These are phyloP conservation scores for Trichoderma harzianum DNA, from an alignment of 2,329 filamentous ascomycete species.

Conservation along the genomic window DNA sequence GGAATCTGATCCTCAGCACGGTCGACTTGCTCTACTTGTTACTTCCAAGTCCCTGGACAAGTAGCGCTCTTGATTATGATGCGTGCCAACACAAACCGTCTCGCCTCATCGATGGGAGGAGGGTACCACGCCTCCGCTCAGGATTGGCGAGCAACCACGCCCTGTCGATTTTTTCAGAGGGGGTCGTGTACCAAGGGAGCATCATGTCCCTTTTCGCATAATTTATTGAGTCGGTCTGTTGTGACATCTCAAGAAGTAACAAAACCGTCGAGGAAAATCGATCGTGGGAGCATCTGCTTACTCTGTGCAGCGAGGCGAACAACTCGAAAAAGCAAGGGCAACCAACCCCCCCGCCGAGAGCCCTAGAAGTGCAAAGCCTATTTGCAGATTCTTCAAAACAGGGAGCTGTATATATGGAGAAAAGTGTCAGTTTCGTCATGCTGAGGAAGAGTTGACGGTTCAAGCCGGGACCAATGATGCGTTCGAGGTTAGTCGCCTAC, in stretches of 20 bases:
- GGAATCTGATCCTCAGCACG: background rate
- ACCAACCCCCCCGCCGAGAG: background rate
- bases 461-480: background rate
- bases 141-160: background rate
- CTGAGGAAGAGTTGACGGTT: background rate
- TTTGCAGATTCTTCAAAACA: background rate
- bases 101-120: background rate
- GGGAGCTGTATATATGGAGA: conserved; percentile 7
- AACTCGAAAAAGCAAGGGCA: background rate
- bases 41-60: too few relatives aligned
- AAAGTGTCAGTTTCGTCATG: background rate
- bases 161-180: conserved; percentile 10
- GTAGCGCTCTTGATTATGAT: background rate
- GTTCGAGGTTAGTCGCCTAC: background rate
- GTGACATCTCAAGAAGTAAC: background rate
- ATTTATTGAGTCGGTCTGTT: background rate
- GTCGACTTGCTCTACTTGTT: too few relatives aligned
- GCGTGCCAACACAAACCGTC: background rate
- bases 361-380: background rate
- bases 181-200: background rate
- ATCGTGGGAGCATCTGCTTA: background rate
- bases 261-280: background rate
- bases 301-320: background rate
- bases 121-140: background rate
- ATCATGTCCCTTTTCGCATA: background rate